These are phyloP conservation scores for Hymenoscyphus fructigenus DNA, from an alignment of 2,329 filamentous ascomycete genomes.

Conservation along the genomic window DNA sequence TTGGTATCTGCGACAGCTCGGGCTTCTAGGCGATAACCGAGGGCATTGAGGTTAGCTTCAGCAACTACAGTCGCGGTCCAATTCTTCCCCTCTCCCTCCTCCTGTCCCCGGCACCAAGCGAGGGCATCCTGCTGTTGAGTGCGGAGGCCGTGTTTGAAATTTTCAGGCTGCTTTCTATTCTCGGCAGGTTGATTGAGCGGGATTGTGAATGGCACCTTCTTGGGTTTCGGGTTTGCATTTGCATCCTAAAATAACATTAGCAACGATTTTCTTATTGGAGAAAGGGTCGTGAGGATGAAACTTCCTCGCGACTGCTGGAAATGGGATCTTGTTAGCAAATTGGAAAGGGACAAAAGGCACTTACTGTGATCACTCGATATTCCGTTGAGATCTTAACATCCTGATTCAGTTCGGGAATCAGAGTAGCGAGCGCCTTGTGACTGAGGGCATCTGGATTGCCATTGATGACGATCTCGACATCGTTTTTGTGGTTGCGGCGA, in stretches of 20 bases:
- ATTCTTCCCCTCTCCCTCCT: constrained; percentile 35
- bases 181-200: background rate
- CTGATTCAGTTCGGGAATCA: background rate
- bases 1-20: constrained; percentile 42
- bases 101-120: constrained; percentile 41
- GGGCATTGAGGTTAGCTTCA: constrained; percentile 49
- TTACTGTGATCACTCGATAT: background rate
- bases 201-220: background rate
- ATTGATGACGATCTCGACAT: background rate
- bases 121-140: background rate
- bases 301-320: too few relatives aligned
- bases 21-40: constrained; percentile 59
- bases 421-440: background rate
- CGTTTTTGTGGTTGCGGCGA: background rate
- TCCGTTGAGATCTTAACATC: background rate
- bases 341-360: background rate
- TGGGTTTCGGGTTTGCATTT: background rate
- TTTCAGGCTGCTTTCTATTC: background rate
- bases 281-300: too few relatives aligned
- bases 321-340: background rate
- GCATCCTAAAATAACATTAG: background rate
- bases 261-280: too few relatives aligned
- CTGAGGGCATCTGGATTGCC: background rate
- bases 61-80: constrained; percentile 52
- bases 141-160: too few relatives aligned